These are phyloP conservation scores for Cercophora newfieldiana DNA, from an alignment of 495 filamentous ascomycete genomes.

Conservation along the genomic window DNA sequence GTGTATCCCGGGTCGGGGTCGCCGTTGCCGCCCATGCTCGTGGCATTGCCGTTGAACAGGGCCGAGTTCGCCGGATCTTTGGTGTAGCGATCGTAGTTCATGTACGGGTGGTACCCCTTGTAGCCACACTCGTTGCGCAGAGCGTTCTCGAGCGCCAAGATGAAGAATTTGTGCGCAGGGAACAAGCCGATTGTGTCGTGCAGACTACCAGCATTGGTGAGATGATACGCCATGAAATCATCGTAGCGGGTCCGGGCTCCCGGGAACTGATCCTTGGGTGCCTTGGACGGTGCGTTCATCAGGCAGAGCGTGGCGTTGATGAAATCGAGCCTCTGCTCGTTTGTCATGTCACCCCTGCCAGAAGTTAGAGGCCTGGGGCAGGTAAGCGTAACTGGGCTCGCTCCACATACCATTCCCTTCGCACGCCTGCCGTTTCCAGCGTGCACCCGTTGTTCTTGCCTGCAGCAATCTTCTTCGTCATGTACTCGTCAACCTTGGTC, in stretches of 20 bases:
- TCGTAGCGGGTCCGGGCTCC: constrained; percentile 12
- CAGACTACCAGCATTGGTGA: constrained; percentile 10
- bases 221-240: constrained; percentile 16
- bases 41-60: constrained; percentile 39
- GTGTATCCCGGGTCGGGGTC: constrained; percentile 34
- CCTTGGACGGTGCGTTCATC: constrained; percentile 16
- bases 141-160: constrained; percentile 61
- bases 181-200: constrained; percentile 14
- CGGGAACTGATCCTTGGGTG: constrained; percentile 14
- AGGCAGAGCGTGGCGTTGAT: constrained; percentile 24
- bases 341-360: constrained; percentile 43
- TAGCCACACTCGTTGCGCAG: constrained; percentile 69
- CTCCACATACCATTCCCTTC: constrained; percentile 50
- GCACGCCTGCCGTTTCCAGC: constrained; percentile 46
- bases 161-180: constrained; percentile 57
- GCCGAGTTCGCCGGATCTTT: constrained; percentile 37
- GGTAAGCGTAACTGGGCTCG: not conserved
- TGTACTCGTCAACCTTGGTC: constrained; percentile 39
- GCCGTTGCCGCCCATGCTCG: constrained; percentile 39
- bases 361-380: constrained; percentile 14
- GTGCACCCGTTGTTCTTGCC: constrained; percentile 50
- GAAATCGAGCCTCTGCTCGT: constrained; percentile 29
- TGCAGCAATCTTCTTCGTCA: constrained; percentile 37
- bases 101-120: constrained; percentile 27
- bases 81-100: constrained; percentile 42